A percentile compares a stretch with the other conserved stretches of the same genome.
Evolutionary conservation across 2,329 filamentous ascomycete genomes (phyloP).

Genomic region (Sporothrix schenckii): DNA sequence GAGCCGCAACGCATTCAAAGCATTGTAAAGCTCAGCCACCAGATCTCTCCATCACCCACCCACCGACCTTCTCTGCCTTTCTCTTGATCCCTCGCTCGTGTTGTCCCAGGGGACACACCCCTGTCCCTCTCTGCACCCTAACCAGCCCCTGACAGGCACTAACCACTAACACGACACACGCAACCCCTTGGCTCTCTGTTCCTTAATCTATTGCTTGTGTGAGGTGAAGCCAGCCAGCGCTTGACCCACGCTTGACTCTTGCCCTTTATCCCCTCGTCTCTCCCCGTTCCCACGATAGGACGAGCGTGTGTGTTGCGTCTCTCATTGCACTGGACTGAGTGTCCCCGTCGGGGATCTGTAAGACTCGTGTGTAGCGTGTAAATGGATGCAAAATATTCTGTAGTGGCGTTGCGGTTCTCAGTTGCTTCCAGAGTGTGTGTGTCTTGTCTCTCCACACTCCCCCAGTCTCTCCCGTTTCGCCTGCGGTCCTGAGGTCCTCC

Average conservation of each 20-base stretch:
- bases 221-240: background rate
- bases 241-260: background rate
- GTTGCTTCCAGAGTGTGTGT: background rate
- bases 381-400: background rate
- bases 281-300: background rate
- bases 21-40: constrained; percentile 15
- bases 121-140: constrained; percentile 19
- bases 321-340: background rate
- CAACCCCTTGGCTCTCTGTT: constrained; percentile 25
- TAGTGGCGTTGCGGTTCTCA: background rate
- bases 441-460: constrained; percentile 16
- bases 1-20: background rate
- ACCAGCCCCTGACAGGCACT: constrained; percentile 23
- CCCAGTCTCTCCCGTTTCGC: constrained; percentile 17
- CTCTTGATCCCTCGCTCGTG: background rate
- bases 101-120: background rate
- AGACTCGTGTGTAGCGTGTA: background rate
- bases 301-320: background rate
- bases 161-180: constrained; percentile 28
- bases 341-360: background rate
- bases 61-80: background rate
- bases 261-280: background rate
- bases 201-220: constrained; percentile 28
- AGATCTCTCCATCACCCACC: background rate
- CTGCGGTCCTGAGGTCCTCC: background rate